Percentiles rank a stretch among this genome's conserved stretches.
Conservation (phyloP, 2,329 filamentous ascomycete species). For the Fusarium sororula region DNA sequence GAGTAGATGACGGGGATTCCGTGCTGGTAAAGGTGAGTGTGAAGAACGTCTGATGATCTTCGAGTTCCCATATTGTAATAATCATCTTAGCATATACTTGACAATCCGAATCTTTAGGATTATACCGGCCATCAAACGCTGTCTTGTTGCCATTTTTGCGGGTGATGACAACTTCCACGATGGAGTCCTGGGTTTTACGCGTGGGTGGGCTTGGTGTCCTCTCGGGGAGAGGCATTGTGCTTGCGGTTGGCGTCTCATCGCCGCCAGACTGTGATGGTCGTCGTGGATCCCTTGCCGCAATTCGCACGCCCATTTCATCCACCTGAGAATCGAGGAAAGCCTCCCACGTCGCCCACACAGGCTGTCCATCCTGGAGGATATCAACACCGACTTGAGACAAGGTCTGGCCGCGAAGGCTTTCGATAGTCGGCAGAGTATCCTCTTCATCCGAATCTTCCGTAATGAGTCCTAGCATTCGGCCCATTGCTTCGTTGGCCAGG, state of each 20-base stretch:
- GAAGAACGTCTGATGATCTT: slow-evolving; percentile 73
- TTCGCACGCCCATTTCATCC: slow-evolving; percentile 51
- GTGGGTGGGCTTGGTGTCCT: slow-evolving; percentile 39
- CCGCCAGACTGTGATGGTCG: slow-evolving; percentile 37
- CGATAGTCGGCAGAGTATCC: slow-evolving; percentile 58
- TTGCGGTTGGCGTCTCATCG: slow-evolving; percentile 51
- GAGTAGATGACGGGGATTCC: slow-evolving; percentile 49
- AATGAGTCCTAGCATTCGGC: slow-evolving; percentile 70
- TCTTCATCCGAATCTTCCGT: slow-evolving; percentile 52
- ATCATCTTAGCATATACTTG: slow-evolving; percentile 76
- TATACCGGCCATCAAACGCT: slow-evolving; percentile 46
- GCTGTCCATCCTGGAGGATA: slow-evolving; percentile 73
- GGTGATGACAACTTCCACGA: slow-evolving; percentile 74
- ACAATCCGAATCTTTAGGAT: slow-evolving; percentile 49
- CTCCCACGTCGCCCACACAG: slow-evolving; percentile 68
- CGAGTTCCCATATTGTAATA: slow-evolving; percentile 76
- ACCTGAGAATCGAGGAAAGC: slow-evolving; percentile 65
- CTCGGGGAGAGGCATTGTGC: slow-evolving; percentile 45
- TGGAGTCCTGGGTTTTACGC: slow-evolving; percentile 64
- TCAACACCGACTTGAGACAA: slow-evolving; percentile 78
- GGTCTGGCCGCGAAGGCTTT: slow-evolving; percentile 71
- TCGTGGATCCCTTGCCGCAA: slow-evolving; percentile 35
- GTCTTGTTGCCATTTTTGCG: slow-evolving; percentile 56
- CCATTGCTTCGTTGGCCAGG: slow-evolving; percentile 80
- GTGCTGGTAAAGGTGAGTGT: slow-evolving; percentile 79